Evolutionary conservation across 192 early-diverging fungal genomes (phyloP), one percentile per base, ranked within the genome.

Genomic region (Neocallimastix lanati): DNA sequence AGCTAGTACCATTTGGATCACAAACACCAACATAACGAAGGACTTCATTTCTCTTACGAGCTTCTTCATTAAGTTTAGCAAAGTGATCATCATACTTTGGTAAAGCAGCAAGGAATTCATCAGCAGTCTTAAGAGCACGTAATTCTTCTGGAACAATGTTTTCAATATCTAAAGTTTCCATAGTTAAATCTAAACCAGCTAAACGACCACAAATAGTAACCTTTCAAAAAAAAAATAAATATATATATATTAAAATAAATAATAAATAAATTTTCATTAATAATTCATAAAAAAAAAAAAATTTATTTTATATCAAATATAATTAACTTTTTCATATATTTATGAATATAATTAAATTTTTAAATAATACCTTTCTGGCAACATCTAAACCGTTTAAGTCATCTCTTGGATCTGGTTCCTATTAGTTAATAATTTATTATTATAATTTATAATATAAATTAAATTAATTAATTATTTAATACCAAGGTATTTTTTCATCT

Each of bases 301-400:
- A 6, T 33, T 33, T 6, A 33, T 33, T 33, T 33, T 33, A 33
- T 11, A 33, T 33, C 11, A 33, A 6, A 33, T 6, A 33, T 33
- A 33, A 6, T 33, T 33, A 33, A 33, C 11, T 33, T 33, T 6
- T 33, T n/a, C n/a, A n/a, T 33, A 33, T 33, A 33, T 33, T 33
- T 6, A 33, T 33, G 30, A 6, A 33, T 33, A 6, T 33, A 33
- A n/a, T n/a, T n/a, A n/a, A n/a, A n/a, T n/a, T n/a, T n/a, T n/a
- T n/a, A n/a, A n/a, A n/a, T 6, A 82, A 81, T 84, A 94, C 94
- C 86, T 99, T 99, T 79, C 96, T 93, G 28, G 95, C 96, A 29
- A 99, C 96, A 82, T 99, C 98, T 93, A 99, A 92, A 30, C 96
- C 98, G 82, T 99, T 99, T 80, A 99, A 89, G 80, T 99, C 97